Percentiles rank a stretch among this genome's conserved stretches.
Conservation (phyloP, 306 rosid genomes). For the Dryas octopetala region DNA sequence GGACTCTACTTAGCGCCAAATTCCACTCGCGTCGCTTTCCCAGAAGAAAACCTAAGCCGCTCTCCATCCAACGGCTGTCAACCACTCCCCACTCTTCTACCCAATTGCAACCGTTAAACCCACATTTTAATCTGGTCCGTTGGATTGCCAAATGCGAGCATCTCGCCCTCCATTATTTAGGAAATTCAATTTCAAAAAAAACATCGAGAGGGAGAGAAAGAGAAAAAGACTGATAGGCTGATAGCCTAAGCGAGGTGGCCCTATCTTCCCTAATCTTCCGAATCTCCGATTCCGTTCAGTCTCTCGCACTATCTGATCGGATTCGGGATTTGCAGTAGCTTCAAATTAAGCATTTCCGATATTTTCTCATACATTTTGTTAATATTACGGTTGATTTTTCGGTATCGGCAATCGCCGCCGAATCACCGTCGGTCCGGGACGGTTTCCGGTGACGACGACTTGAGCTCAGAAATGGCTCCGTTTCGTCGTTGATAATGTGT, state of each 20-base stretch:
- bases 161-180: conserved; percentile 32
- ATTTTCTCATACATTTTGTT: neutral
- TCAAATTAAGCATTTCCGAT: neutral
- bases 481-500: neutral
- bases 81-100: neutral
- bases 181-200: conserved; percentile 62
- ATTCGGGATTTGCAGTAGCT: neutral
- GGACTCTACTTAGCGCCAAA: conserved; percentile 70
- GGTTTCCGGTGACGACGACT: conserved; percentile 1
- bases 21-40: conserved; percentile 29
- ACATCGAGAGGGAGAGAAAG: conserved; percentile 37
- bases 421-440: neutral
- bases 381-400: neutral
- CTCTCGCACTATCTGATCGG: neutral
- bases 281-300: neutral
- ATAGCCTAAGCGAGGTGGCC: conserved; percentile 3
- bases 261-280: conserved; percentile 8
- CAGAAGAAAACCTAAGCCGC: conserved; percentile 14
- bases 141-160: neutral
- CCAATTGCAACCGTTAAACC: conserved; percentile 23
- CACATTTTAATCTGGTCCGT: conserved; percentile 18
- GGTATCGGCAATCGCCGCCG: neutral
- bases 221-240: conserved; percentile 19
- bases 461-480: conserved; percentile 9
- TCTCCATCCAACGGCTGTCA: conserved; percentile 36